These are phyloP conservation scores for Metroxylon sagu DNA, from an alignment of 176 grass and related monocot species.

Conservation along the genomic window DNA sequence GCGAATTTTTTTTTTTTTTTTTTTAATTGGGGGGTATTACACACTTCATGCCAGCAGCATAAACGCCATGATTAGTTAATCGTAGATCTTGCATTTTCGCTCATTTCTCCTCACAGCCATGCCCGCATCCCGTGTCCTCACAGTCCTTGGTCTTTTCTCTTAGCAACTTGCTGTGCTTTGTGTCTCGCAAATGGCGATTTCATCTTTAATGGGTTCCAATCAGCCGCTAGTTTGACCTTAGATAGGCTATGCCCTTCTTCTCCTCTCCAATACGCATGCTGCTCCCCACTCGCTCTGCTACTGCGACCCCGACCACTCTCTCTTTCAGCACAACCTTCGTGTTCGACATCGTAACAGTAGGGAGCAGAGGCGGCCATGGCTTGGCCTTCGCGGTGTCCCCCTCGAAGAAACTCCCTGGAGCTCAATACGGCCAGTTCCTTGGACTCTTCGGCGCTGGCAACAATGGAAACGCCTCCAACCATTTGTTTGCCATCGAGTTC, in stretches of 20 bases:
- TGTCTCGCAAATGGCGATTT: not conserved
- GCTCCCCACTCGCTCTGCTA: not conserved
- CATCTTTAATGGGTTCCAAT: constrained; percentile 4
- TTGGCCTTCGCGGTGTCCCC: not conserved
- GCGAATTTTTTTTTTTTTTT: too few species aligned
- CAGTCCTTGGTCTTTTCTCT: not conserved
- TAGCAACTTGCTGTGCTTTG: not conserved
- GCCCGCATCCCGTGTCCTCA: not conserved
- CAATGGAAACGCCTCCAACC: too few species aligned
- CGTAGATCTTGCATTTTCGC: too few species aligned
- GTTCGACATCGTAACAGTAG: constrained; percentile 1
- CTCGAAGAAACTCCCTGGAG: too few species aligned
- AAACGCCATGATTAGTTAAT: too few species aligned
- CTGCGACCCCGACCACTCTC: not conserved
- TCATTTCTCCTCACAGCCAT: not conserved
- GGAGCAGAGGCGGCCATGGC: not conserved
- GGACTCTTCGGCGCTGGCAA: too few species aligned
- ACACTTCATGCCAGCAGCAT: too few species aligned
- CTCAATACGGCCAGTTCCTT: too few species aligned
- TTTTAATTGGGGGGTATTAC: too few species aligned
- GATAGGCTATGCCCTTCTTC: constrained; percentile 3
- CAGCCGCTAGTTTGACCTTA: constrained; percentile 1
- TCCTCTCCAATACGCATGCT: not conserved
- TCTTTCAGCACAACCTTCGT: constrained; percentile 7
- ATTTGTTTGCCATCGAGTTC: too few species aligned